Percentiles rank a stretch among this genome's conserved stretches.
Evolutionary conservation across 345 rosid genomes (phyloP).

Genomic region (Passiflora organensis): DNA sequence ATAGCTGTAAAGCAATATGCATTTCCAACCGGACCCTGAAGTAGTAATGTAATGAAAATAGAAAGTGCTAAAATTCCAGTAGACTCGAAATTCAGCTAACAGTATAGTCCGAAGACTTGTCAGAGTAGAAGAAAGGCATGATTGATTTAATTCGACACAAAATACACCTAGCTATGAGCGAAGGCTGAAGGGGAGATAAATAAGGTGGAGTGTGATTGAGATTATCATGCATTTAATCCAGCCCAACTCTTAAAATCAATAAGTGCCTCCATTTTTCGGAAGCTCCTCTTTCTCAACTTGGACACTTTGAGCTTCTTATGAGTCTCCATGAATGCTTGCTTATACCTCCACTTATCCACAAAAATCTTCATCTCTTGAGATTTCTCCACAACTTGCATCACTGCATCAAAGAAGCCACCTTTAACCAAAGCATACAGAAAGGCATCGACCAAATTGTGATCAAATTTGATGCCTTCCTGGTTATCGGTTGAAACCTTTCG

Average conservation of each 20-base stretch:
- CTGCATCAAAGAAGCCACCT: conserved; percentile 95
- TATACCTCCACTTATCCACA: conserved; percentile 95
- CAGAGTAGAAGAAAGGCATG: too few species aligned
- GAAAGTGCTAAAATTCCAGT: too few species aligned
- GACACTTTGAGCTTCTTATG: conserved; percentile 89
- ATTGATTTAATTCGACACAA: too few species aligned
- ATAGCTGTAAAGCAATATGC: conserved; percentile 36
- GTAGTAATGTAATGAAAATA: too few species aligned
- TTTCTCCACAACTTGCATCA: conserved; percentile 91
- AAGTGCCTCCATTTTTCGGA: conserved; percentile 88
- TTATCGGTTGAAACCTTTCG: conserved; percentile 52
- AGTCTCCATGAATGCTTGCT: conserved; percentile 94
- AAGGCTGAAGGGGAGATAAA: neutral
- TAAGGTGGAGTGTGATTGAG: neutral
- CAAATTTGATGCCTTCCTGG: conserved; percentile 49
- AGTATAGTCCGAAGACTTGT: too few species aligned
- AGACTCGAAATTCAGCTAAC: too few species aligned
- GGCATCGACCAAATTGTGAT: conserved; percentile 72
- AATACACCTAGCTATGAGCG: neutral
- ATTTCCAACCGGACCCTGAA: conserved; percentile 6
- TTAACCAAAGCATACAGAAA: conserved; percentile 84
- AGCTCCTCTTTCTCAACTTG: conserved; percentile 75
- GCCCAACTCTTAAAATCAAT: conserved; percentile 96
- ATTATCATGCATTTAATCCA: conserved; percentile 64
- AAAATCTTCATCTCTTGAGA: conserved; percentile 86